A percentile compares a stretch with the other conserved stretches of the same genome.
Conservation (phyloP, 495 filamentous ascomycete species). For the Aspergillus carlsbadensis region DNA sequence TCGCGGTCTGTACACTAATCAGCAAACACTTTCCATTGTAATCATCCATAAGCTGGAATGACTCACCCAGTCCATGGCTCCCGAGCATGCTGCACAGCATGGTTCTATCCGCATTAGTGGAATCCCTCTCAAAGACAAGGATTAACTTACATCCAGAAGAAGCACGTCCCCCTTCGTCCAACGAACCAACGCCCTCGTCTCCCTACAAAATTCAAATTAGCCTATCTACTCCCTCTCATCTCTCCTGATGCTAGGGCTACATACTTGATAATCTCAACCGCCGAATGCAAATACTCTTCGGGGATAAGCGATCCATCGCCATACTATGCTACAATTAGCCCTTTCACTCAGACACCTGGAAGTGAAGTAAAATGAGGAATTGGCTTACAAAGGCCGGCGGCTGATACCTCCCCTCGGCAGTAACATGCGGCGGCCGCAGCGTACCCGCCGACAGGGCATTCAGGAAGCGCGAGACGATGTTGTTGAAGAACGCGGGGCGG, state of each 20-base stretch:
- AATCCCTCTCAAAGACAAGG: not conserved
- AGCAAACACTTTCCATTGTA: not conserved
- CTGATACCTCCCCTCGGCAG: not conserved
- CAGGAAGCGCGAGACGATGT: conserved; percentile 2
- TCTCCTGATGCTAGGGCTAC: not conserved
- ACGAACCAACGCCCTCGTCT: not conserved
- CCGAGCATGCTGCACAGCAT: conserved; percentile 8
- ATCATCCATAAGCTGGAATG: not conserved
- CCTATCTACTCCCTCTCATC: no score
- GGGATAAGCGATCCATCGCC: conserved; percentile 2
- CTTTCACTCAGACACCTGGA: not conserved
- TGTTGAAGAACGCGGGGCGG: conserved; percentile 1
- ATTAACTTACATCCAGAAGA: conserved; percentile 5
- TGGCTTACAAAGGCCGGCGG: conserved; percentile 1
- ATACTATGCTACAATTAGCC: not conserved
- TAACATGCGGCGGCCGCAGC: not conserved
- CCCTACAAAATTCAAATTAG: no score
- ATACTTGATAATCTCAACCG: conserved; percentile 2
- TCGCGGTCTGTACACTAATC: not conserved
- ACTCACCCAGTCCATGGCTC: conserved; percentile 7
- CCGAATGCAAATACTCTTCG: not conserved
- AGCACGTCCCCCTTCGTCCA: not conserved
- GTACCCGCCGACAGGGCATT: not conserved
- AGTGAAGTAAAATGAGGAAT: no score
- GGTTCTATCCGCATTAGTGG: not conserved